A percentile compares a stretch with the other conserved stretches of the same genome.
phyloP scores from a whole-genome alignment of 2,329 filamentous ascomycete genomes.

The Didymella pinodella region DNA sequence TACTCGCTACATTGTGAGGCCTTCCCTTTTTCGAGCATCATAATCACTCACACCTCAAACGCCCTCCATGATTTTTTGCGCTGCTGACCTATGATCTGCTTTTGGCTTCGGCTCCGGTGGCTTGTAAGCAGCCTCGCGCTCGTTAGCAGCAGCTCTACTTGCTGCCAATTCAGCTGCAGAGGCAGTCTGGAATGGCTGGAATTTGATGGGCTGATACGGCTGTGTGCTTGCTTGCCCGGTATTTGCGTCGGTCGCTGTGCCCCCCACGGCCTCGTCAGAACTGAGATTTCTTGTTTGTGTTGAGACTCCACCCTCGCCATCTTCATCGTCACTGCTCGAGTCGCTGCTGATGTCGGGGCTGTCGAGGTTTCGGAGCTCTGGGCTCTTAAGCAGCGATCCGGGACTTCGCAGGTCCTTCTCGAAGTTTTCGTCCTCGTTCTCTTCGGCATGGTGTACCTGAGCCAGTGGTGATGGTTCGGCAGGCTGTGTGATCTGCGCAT shows the following conservation, averaged over 20 bases:
- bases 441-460: conserved; percentile 36
- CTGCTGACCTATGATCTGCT: conserved; percentile 18
- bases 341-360: conserved; percentile 50
- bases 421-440: conserved; percentile 28
- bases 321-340: conserved; percentile 44
- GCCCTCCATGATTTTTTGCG: conserved; percentile 22
- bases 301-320: conserved; percentile 20
- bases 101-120: conserved; percentile 15
- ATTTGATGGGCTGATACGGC: conserved; percentile 9
- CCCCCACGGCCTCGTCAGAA: conserved; percentile 10
- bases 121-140: conserved; percentile 13
- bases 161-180: conserved; percentile 19
- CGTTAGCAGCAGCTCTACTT: conserved; percentile 17
- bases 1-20: conserved; percentile 1
- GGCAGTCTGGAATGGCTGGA: conserved; percentile 10
- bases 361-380: conserved; percentile 50
- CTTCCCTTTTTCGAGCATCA: not conserved
- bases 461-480: conserved; percentile 44
- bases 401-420: conserved; percentile 42
- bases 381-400: conserved; percentile 52
- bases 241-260: not conserved
- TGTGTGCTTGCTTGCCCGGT: not conserved
- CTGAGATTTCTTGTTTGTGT: conserved; percentile 10
- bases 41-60: conserved; percentile 5
- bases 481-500: conserved; percentile 60